Conservation (phyloP, 2,329 filamentous ascomycete species). For the Epichloe amarillans region DNA sequence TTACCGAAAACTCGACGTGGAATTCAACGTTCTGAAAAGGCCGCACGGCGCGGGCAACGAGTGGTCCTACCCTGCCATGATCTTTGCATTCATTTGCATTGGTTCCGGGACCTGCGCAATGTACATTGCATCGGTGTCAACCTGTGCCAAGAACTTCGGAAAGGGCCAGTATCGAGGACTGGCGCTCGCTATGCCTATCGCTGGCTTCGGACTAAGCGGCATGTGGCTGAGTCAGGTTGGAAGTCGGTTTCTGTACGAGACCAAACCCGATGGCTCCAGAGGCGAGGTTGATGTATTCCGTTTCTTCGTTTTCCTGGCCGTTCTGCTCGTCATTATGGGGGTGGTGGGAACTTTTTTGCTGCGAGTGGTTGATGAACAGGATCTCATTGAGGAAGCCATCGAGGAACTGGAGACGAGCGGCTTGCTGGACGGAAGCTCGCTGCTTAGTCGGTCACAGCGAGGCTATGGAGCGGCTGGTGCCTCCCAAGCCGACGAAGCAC, state of each 20-base stretch:
- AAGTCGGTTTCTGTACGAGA: conserved; percentile 63
- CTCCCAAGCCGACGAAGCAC: conserved; percentile 29
- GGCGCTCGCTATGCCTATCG: conserved; percentile 80
- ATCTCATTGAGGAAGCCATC: conserved; percentile 79
- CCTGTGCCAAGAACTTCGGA: conserved; percentile 96
- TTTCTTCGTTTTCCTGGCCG: conserved; percentile 76
- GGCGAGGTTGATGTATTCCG: conserved; percentile 62
- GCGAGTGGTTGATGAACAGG: conserved; percentile 68
- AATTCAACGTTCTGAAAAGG: conserved; percentile 22
- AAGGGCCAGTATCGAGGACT: conserved; percentile 76
- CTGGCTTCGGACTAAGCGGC: conserved; percentile 81
- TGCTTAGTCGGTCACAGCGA: conserved; percentile 44
- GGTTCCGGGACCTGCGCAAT: conserved; percentile 76
- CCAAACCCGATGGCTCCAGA: conserved; percentile 45
- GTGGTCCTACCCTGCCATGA: conserved; percentile 72
- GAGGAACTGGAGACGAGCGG: conserved; percentile 87
- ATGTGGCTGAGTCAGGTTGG: conserved; percentile 93
- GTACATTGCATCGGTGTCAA: conserved; percentile 85
- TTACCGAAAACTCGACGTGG: conserved; percentile 45
- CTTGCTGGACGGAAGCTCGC: conserved; percentile 59
- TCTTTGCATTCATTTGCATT: conserved; percentile 69
- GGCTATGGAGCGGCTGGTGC: conserved; percentile 50
- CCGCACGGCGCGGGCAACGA: conserved; percentile 29
- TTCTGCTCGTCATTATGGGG: conserved; percentile 58
- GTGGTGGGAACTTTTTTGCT: conserved; percentile 61